A percentile compares a stretch with the other conserved stretches of the same genome.
phyloP scores from a whole-genome alignment of 2,329 filamentous ascomycete genomes.

The Exophiala viscosa region DNA sequence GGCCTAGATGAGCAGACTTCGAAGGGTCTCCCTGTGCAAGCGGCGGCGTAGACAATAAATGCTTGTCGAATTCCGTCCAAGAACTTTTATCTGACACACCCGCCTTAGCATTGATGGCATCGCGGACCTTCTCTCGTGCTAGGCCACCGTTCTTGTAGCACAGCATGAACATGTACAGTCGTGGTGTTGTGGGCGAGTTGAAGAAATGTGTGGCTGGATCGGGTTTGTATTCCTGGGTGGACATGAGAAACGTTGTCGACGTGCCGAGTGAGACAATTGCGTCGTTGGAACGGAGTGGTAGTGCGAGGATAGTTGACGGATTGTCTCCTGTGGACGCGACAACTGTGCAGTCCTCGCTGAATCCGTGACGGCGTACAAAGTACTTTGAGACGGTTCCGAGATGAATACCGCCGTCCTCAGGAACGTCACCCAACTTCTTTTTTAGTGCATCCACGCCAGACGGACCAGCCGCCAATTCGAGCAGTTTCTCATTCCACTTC shows the following conservation, averaged over 20 bases:
- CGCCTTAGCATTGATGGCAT: constrained; percentile 62
- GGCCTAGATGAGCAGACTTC: constrained; percentile 72
- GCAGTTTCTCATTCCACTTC: constrained; percentile 68
- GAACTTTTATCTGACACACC: constrained; percentile 47
- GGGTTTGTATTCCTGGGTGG: constrained; percentile 83
- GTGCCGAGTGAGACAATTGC: constrained; percentile 94
- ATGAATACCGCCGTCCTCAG: constrained; percentile 72
- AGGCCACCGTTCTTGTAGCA: constrained; percentile 99
- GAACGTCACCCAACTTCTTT: constrained; percentile 74
- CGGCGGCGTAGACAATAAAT: constrained; percentile 64
- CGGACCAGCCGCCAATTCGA: constrained; percentile 69
- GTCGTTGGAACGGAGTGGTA: constrained; percentile 81
- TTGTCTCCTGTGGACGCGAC: constrained; percentile 94
- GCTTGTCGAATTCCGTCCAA: constrained; percentile 79
- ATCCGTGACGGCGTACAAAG: constrained; percentile 74
- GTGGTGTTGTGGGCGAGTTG: constrained; percentile 88
- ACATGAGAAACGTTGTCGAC: constrained; percentile 96
- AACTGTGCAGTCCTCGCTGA: constrained; percentile 69
- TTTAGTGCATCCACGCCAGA: constrained; percentile 63
- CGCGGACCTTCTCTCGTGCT: constrained; percentile 83
- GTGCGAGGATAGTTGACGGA: constrained; percentile 85
- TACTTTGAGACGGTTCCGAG: constrained; percentile 74
- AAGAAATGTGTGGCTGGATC: constrained; percentile 95
- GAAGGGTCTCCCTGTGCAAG: constrained; percentile 57
- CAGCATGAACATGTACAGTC: constrained; percentile 99